Conservation (phyloP, 2,329 filamentous ascomycete species). For the Clarireedia monteithiana region DNA sequence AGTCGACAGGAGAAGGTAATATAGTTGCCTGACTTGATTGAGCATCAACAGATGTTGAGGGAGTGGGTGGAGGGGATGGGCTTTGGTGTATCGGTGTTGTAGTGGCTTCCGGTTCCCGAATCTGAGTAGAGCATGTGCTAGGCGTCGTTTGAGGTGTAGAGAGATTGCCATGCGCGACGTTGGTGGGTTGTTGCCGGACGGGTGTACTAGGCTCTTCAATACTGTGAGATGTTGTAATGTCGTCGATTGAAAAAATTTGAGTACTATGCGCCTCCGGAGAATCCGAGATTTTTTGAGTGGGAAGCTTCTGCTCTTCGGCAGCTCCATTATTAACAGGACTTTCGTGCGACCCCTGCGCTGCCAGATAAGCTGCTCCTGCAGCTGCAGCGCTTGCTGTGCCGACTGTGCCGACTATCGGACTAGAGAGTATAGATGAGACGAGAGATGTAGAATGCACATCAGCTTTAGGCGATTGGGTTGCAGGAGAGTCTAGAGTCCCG, state of each 20-base stretch:
- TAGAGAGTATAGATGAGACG: neutral
- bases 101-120: neutral
- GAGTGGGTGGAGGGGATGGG: constrained; percentile 7
- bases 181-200: neutral
- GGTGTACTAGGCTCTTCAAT: neutral
- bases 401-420: neutral
- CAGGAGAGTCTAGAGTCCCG: neutral
- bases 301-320: too few relatives aligned
- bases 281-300: too few relatives aligned
- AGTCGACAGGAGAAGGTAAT: neutral
- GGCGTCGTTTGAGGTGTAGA: constrained; percentile 3
- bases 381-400: neutral
- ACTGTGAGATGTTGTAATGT: neutral
- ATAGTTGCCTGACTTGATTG: neutral
- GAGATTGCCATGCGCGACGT: neutral
- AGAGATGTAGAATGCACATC: neutral
- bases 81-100: neutral
- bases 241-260: neutral
- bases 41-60: neutral
- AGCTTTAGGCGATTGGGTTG: neutral
- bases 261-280: too few relatives aligned
- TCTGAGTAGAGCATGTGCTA: neutral
- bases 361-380: neutral
- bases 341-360: too few relatives aligned
- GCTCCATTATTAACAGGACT: too few relatives aligned